Evolutionary conservation across 225 moss, liverwort and hornwort genomes (phyloP), one percentile per base, ranked within the genome.

Genomic region (Sphagnum contortum): DNA sequence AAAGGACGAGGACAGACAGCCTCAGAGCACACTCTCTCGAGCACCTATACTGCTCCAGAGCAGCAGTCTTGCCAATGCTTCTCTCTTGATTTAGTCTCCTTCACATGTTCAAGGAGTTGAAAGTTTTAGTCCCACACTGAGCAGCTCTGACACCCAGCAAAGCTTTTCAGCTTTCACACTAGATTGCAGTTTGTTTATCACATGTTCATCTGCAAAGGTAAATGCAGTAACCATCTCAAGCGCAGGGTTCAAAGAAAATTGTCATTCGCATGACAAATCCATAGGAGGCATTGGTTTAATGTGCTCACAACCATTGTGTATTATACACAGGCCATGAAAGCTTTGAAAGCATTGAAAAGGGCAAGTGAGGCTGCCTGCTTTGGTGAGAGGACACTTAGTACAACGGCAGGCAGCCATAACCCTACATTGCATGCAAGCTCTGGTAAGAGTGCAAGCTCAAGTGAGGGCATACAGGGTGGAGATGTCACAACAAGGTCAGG

Each of bases 11-110:
- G 29, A 29, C 29, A 29, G 29, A 29, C 29, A 29, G 29, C 29
- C 29, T 29, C 29, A 29, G 29, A 29, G 29, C 29, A 29, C 29
- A 29, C 29, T 29, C 29, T 29, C 29, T 29, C 29, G 29, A 92
- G 88, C 89, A 92, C 95, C 92, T 95, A 99, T 91, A 99, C 98
- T 87, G 98, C 93, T 88, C 98, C 98, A 76, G 98, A 99, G 81
- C 90, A 90, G 86, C 85, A 91, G 75, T 93, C 98, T 84, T 89
- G 88, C 98, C 98, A 99, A 60, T 77, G 68, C 69, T 76, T 99
- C 78, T 99, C 98, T 71, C 68, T 74, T 57, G 80, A 73, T 72
- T 99, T 93, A 6, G 82, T 68, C 76, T 87, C 87, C 77, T 91
- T 87, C 76, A 99, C 69, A 8, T 83, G 83, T n/a, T 88, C 81